Evolutionary conservation across 1,284 basidiomycete genomes (phyloP), one percentile per base, ranked within the genome.

Genomic region (Exsudoporus floridanus): DNA sequence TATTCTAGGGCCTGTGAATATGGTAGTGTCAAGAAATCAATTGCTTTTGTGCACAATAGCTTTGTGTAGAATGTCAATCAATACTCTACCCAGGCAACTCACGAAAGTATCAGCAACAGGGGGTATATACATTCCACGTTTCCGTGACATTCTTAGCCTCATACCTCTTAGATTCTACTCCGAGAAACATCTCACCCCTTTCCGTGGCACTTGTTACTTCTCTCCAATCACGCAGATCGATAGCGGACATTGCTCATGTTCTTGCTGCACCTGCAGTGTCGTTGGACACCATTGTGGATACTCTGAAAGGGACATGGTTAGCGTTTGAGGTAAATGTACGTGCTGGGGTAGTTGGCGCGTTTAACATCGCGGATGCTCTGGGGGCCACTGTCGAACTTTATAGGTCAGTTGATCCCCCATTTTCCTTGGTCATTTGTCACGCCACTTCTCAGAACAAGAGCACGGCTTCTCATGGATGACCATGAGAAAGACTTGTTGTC

Each of bases 301-400:
- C 74, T 9, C 57, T 86, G 38, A 73, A 70, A 55, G 73, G 75
- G 27, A 63, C 76, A 1, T 70, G 80, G 52, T 56, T 66, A 5
- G 65, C 77, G 8, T 65, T 81, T 47, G 78, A 80, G 53, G 61
- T 51, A 34, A 70, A 63, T 31, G 56, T 66, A 36, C 65, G 71
- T 30, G 70, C 70, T 42, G 74, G 73, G 14, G 34, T 55, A 69
- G 42, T 59, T 65, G 35, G 64, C 65, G 49, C 63, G 64, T 46
- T 74, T 46, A 51, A 49, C 39, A 74, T 71, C 4, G 70, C 72
- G 57, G 78, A 82, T 46, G 64, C 83, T 31, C 53, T 86, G 27
- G 83, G 84, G 1, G 65, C 80, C 18, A 74, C 75, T 3, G 72
- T 82, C 19, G 84, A 85, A 58, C 66, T 84, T 16, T 87, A 86